These are phyloP conservation scores for Kurtzmaniella cleridarum DNA, from an alignment of 805 yeast species.

Conservation along the genomic window DNA sequence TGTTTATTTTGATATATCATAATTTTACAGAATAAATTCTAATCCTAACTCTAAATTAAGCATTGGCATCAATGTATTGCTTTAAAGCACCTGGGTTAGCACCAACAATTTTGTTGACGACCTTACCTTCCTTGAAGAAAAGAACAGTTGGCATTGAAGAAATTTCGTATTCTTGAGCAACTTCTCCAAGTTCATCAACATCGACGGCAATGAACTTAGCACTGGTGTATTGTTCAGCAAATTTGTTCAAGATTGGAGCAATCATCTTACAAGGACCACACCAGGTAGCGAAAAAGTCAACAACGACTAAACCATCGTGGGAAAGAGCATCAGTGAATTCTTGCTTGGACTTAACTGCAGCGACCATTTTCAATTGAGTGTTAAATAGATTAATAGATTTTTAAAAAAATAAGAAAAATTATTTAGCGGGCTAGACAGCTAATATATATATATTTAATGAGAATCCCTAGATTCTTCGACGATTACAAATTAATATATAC, in stretches of 20 bases:
- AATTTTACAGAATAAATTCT: not conserved
- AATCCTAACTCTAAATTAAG: conserved; percentile 26
- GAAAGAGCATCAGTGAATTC: conserved; percentile 67
- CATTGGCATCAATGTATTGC: conserved; percentile 53
- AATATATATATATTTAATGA: not conserved
- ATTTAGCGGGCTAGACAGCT: not conserved
- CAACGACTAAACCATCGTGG: conserved; percentile 72
- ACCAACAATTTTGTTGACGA: conserved; percentile 77
- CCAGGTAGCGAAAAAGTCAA: conserved; percentile 97
- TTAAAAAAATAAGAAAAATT: not conserved
- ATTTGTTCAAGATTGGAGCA: conserved; percentile 87
- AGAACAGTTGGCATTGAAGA: conserved; percentile 59
- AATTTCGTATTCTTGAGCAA: conserved; percentile 62
- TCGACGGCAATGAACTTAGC: conserved; percentile 86
- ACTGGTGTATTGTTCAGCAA: conserved; percentile 58
- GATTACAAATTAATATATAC: not conserved
- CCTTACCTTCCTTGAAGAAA: conserved; percentile 78
- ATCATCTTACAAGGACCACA: conserved; percentile 99
- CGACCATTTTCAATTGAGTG: conserved; percentile 27
- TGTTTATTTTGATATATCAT: not conserved
- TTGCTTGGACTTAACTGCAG: conserved; percentile 21
- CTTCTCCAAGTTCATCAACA: conserved; percentile 75
- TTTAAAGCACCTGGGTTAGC: conserved; percentile 85
- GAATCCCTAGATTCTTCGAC: not conserved
- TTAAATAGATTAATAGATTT: not conserved